These are phyloP conservation scores for Leccinum imitatum DNA, from an alignment of 768 basidiomycete species.

Conservation along the genomic window DNA sequence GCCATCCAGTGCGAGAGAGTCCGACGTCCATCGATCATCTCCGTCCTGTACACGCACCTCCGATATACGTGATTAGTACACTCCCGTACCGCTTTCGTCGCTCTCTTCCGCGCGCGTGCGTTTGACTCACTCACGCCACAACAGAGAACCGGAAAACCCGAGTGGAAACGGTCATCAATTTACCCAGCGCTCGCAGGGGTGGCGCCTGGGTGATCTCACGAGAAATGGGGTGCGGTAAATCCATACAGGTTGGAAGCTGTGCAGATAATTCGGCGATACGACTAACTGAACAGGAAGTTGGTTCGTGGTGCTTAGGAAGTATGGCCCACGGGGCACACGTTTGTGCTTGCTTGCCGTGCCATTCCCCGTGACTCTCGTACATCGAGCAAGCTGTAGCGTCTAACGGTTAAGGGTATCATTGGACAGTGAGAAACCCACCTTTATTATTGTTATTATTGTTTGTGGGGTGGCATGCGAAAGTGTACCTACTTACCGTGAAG, in stretches of 20 bases:
- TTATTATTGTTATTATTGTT: neutral
- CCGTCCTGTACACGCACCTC: neutral
- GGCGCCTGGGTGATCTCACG: constrained; percentile 21
- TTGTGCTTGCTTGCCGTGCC: neutral
- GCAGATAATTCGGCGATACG: constrained; percentile 25
- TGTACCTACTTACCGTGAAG: constrained; percentile 3
- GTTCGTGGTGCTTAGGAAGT: neutral
- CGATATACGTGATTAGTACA: neutral
- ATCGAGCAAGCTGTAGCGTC: neutral
- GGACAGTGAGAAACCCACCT: neutral
- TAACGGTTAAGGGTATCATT: neutral
- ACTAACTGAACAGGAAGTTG: constrained; percentile 6
- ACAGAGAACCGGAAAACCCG: neutral
- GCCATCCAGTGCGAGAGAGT: neutral
- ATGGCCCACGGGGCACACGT: constrained; percentile 10
- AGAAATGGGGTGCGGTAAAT: constrained; percentile 17
- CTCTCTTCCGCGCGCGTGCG: neutral
- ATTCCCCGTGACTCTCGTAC: constrained; percentile 8
- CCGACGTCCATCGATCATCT: neutral
- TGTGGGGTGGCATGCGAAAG: constrained; percentile 11
- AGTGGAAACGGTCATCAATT: neutral
- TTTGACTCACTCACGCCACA: neutral
- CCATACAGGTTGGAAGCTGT: constrained; percentile 11
- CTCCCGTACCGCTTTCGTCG: neutral
- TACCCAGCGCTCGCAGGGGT: constrained; percentile 3